phyloP scores from a whole-genome alignment of 768 basidiomycete species.

The Hygrophoropsis aurantiaca region DNA sequence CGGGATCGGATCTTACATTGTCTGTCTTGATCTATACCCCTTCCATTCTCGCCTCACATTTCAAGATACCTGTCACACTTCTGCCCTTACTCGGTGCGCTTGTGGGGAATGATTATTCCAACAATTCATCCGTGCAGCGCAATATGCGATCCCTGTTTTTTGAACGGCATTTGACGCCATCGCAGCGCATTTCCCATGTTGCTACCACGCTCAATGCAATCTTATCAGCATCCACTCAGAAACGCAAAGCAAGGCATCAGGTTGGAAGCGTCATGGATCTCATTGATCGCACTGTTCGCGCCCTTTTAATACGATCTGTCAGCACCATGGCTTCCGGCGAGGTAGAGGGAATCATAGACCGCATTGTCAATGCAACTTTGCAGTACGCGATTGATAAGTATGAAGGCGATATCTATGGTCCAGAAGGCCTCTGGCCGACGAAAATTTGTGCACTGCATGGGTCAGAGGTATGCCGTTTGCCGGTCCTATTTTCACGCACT shows the following conservation, averaged over 20 bases:
- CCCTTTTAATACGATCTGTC: slow-evolving; percentile 52
- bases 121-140: slow-evolving; percentile 45
- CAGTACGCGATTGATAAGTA: slow-evolving; percentile 74
- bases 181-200: slow-evolving; percentile 67
- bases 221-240: slow-evolving; percentile 47
- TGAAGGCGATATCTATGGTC: slow-evolving; percentile 39
- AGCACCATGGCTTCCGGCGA: slow-evolving; percentile 58
- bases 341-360: slow-evolving; percentile 61
- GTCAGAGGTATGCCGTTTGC: slow-evolving; percentile 53
- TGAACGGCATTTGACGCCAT: slow-evolving; percentile 51
- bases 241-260: slow-evolving; percentile 51
- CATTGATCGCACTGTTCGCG: slow-evolving; percentile 65
- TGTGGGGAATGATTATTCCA: slow-evolving; percentile 79
- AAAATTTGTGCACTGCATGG: slow-evolving; percentile 63
- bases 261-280: slow-evolving; percentile 76
- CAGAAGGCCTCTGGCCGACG: slow-evolving; percentile 51
- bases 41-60: slow-evolving; percentile 54
- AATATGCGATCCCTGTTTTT: slow-evolving; percentile 68
- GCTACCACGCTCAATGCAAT: slow-evolving; percentile 57
- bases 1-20: slow-evolving; percentile 43
- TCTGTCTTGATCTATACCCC: slow-evolving; percentile 64
- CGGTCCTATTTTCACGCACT: slow-evolving; percentile 50
- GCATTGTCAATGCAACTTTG: slow-evolving; percentile 70
- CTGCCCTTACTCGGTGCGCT: slow-evolving; percentile 78
- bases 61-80: slow-evolving; percentile 67